Percentiles rank a stretch among this genome's conserved stretches.
These are phyloP conservation scores for Waitea zeae DNA, from an alignment of 1,284 basidiomycete genomes.

Conservation along the genomic window DNA sequence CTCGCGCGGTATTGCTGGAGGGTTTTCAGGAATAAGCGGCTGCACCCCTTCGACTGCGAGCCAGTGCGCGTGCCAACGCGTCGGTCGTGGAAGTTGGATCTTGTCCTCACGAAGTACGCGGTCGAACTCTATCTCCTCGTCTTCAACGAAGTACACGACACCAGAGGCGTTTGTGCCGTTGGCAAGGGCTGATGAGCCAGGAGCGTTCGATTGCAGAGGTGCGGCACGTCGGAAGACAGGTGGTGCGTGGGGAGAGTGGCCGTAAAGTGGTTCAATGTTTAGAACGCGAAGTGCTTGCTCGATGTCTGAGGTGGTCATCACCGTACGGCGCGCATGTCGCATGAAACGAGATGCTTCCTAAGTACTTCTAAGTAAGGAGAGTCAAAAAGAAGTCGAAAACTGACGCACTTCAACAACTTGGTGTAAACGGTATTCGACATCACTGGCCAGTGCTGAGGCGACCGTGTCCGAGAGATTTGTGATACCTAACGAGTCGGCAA, in stretches of 20 bases:
- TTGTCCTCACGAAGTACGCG: slow-evolving; percentile 74
- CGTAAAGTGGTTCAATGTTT: slow-evolving; percentile 85
- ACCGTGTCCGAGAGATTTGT: slow-evolving; percentile 67
- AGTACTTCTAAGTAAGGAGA: no score
- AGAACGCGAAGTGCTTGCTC: slow-evolving; percentile 87
- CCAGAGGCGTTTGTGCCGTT: slow-evolving; percentile 18
- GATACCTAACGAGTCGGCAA: slow-evolving; percentile 80
- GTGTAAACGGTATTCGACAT: slow-evolving; percentile 94
- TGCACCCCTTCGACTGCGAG: slow-evolving; percentile 96
- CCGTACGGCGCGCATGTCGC: slow-evolving; percentile 81
- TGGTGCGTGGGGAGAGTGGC: slow-evolving; percentile 56
- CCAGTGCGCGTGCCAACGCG: slow-evolving; percentile 88
- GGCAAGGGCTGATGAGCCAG: background rate
- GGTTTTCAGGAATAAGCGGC: slow-evolving; percentile 92
- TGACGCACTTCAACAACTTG: slow-evolving; percentile 70
- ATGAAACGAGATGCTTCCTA: slow-evolving; percentile 95
- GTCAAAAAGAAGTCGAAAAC: background rate
- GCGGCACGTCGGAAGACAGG: slow-evolving; percentile 59
- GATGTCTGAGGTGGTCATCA: slow-evolving; percentile 79
- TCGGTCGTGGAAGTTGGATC: slow-evolving; percentile 57
- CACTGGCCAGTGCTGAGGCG: slow-evolving; percentile 77
- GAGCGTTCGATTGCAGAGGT: slow-evolving; percentile 16
- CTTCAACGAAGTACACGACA: slow-evolving; percentile 83
- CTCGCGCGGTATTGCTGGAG: slow-evolving; percentile 59
- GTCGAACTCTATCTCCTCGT: slow-evolving; percentile 96